Evolutionary conservation across 768 basidiomycete species (phyloP).

Genomic region (Boletellus emodensis): DNA sequence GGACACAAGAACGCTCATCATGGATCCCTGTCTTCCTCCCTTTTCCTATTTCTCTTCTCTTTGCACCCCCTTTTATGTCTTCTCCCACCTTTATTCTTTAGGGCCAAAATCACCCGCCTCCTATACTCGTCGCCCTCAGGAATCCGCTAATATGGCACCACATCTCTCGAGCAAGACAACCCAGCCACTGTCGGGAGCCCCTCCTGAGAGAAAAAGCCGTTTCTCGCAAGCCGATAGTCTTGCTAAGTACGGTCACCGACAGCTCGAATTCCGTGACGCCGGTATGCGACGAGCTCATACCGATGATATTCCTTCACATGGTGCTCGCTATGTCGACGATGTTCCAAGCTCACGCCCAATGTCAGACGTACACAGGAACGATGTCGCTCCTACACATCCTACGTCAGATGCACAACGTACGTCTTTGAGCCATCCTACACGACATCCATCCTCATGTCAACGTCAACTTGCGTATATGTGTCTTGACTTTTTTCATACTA

Average conservation of each 20-base stretch:
- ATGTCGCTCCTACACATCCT: constrained; percentile 17
- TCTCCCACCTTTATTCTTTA: constrained; percentile 37
- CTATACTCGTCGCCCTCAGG: constrained; percentile 30
- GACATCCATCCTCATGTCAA: constrained; percentile 27
- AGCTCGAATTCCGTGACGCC: constrained; percentile 12
- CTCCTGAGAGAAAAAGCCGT: constrained; percentile 16
- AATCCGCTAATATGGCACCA: constrained; percentile 9
- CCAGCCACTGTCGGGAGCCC: constrained; percentile 11
- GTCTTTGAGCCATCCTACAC: constrained; percentile 31
- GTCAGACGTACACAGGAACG: constrained; percentile 17
- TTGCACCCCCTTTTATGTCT: constrained; percentile 27
- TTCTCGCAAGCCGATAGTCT: constrained; percentile 21
- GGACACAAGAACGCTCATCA: constrained; percentile 41
- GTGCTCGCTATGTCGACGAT: constrained; percentile 14
- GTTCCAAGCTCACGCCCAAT: constrained; percentile 18
- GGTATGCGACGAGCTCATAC: constrained; percentile 16
- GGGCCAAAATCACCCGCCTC: constrained; percentile 38
- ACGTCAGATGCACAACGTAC: constrained; percentile 35
- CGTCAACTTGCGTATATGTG: constrained; percentile 22
- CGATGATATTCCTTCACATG: constrained; percentile 15
- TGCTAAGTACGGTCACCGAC: constrained; percentile 10
- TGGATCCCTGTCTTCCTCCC: constrained; percentile 34
- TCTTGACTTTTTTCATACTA: constrained; percentile 17
- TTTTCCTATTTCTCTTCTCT: constrained; percentile 29
- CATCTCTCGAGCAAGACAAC: constrained; percentile 14